phyloP scores from a whole-genome alignment of 2,329 filamentous ascomycete species.

The Colletotrichum chrysophilum region DNA sequence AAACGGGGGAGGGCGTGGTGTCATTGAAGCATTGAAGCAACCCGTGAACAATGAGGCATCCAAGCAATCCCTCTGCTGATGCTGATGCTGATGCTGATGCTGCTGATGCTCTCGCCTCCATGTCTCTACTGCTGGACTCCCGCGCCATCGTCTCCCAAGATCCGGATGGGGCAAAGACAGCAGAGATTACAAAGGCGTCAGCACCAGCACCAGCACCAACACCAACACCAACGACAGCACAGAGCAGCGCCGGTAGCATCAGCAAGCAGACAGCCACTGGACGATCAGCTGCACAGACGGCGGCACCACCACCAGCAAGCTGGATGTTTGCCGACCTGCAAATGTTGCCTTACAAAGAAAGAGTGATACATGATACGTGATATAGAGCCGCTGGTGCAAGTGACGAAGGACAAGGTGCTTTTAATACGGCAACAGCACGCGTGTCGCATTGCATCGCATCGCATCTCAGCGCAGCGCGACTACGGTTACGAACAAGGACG shows the following conservation, averaged over 20 bases:
- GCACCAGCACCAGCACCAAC: background rate
- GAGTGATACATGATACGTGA: slow-evolving; percentile 1
- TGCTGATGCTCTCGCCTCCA: background rate
- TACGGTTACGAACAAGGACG: background rate
- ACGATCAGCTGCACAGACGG: slow-evolving; percentile 5
- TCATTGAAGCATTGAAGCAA: slow-evolving; percentile 22
- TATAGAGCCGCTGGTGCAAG: background rate
- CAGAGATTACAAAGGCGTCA: slow-evolving; percentile 10
- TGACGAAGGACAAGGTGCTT: background rate
- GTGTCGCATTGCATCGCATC: background rate
- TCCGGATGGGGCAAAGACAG: slow-evolving; percentile 16
- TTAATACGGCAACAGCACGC: background rate
- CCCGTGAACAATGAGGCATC: slow-evolving; percentile 21
- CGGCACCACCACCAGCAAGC: background rate
- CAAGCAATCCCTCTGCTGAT: slow-evolving; percentile 6
- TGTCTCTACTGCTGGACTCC: background rate
- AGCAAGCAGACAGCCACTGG: background rate
- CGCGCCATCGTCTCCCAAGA: slow-evolving; percentile 9
- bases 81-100: background rate
- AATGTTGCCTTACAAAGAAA: background rate
- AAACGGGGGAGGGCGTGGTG: slow-evolving; percentile 9
- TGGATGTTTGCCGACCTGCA: background rate
- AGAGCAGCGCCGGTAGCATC: background rate
- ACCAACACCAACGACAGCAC: background rate
- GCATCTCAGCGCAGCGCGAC: background rate